Evolutionary conservation across 179 eudicot genomes (phyloP), one percentile per base, ranked within the genome.

Genomic region (Patellifolia procumbens): DNA sequence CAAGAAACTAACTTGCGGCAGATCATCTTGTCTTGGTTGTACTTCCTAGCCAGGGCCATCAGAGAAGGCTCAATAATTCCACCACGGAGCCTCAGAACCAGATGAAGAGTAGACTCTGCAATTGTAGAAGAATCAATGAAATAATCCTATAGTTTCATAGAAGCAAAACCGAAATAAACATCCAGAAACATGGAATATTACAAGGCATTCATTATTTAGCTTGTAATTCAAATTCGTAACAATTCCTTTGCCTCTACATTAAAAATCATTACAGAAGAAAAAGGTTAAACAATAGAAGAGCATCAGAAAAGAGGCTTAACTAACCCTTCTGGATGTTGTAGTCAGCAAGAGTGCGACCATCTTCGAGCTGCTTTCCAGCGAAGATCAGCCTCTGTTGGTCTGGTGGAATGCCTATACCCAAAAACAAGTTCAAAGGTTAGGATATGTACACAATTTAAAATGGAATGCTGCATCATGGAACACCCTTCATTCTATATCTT

Each of bases 21-120:
- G 68, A 86, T 83, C 79, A 81, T 86, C 81, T 86, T 83, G 61
- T 86, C 88, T 34, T 83, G 86, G 81, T 86, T 86, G 75, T 73
- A 86, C 46, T 86, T 86, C 75, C 86, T 79, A 74, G 88, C 88
- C 76, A 86, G 77, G 62, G 88, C 84, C 88, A 86, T 86, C 83
- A 86, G 32, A 15, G 88, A 86, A 28, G 88, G 88, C 73, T 86
- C 88, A 48, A 86, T 86, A 64, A 86, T 86, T 64, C 88, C 88
- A 75, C 88, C 88, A 72, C 88, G 82, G 1, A 86, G 81, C 79
- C 88, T 86, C 85, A 86, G 73, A 17, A 86, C 88, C 55, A 86
- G 83, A 79, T 86, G 88, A 63, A 86, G 86, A 24, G 88, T 86
- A 1, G 88, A 86, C 79, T 86, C 88, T 86, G 49, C 65, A 81